Conservation (phyloP, 169 alveolate species). For the Miamiensis avidus region DNA sequence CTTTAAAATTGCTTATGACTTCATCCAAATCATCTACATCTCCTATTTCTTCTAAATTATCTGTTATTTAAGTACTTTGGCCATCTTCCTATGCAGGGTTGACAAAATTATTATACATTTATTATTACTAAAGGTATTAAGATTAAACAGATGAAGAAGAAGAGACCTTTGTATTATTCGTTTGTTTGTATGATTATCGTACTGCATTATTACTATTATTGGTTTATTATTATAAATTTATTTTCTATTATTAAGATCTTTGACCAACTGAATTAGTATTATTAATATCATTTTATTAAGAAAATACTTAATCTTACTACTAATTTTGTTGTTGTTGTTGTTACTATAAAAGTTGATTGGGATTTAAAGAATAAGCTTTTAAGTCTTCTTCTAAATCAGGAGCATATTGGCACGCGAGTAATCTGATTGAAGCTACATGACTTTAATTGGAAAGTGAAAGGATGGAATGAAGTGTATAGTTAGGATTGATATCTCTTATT, state of each 20-base stretch:
- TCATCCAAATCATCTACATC: slow-evolving; percentile 2
- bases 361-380: neutral
- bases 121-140: neutral
- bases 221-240: neutral
- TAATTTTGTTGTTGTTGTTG: neutral
- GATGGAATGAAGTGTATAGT: slow-evolving; percentile 1
- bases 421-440: slow-evolving; percentile 8
- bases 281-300: slow-evolving; percentile 1
- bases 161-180: too few species aligned
- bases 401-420: slow-evolving; percentile 8
- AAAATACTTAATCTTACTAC: neutral
- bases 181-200: too few species aligned
- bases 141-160: too few species aligned
- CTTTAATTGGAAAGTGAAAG: neutral
- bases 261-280: neutral
- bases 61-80: neutral
- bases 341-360: neutral
- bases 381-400: slow-evolving; percentile 22
- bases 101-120: neutral
- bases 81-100: neutral
- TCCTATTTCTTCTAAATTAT: neutral
- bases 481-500: slow-evolving; percentile 11
- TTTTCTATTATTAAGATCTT: neutral
- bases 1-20: slow-evolving; percentile 5
- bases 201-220: neutral